These are phyloP conservation scores for Fusarium haematococcum DNA, from an alignment of 2,329 filamentous ascomycete genomes.

Conservation along the genomic window DNA sequence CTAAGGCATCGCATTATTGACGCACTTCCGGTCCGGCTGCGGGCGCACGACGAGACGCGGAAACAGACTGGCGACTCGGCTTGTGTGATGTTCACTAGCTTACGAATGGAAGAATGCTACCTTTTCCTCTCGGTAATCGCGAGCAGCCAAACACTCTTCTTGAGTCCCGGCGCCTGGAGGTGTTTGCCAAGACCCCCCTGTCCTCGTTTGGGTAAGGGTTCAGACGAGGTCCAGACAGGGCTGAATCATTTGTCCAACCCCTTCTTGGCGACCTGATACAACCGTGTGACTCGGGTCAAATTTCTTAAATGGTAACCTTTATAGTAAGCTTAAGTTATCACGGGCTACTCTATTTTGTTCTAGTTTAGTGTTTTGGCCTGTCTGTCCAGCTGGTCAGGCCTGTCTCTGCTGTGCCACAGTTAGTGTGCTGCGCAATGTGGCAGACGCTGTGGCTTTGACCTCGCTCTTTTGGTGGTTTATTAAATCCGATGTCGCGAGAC, in stretches of 20 bases:
- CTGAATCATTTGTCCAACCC: neutral
- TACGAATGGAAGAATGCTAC: neutral
- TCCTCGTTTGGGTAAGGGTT: conserved; percentile 9
- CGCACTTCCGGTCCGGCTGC: neutral
- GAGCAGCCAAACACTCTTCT: neutral
- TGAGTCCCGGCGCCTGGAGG: neutral
- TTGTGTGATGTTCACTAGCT: neutral
- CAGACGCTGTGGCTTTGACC: neutral
- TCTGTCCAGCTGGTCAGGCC: neutral
- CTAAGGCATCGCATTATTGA: neutral
- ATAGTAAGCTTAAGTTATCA: conserved; percentile 7
- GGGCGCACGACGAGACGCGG: neutral
- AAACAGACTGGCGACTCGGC: neutral
- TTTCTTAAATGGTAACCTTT: neutral
- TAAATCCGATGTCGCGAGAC: neutral
- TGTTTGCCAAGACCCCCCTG: neutral
- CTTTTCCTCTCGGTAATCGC: neutral
- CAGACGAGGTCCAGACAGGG: conserved; percentile 3
- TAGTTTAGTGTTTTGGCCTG: neutral
- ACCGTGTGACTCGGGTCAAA: neutral
- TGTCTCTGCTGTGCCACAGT: neutral
- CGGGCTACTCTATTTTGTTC: neutral
- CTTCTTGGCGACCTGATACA: neutral
- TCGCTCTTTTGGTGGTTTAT: neutral
- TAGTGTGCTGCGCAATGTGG: neutral